These are phyloP conservation scores for Triangularia verruculosa DNA, from an alignment of 2,329 filamentous ascomycete species.

Conservation along the genomic window DNA sequence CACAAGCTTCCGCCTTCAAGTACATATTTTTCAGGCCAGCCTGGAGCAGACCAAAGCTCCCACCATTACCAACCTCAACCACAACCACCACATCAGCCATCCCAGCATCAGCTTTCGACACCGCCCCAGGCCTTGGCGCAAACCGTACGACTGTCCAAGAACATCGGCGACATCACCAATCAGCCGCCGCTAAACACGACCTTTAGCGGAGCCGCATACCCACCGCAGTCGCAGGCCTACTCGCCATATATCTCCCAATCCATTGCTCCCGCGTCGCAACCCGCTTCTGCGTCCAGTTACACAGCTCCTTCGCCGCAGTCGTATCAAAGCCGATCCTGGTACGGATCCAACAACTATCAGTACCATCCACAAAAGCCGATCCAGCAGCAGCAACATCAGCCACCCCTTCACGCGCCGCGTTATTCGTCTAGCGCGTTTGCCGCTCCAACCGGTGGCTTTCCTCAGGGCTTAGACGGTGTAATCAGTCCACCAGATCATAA, in stretches of 20 bases:
- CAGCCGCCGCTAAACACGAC: not conserved
- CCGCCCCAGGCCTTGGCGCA: slow-evolving; percentile 5
- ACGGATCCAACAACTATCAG: not conserved
- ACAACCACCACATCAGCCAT: slow-evolving; percentile 16
- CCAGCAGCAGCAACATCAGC: not conserved
- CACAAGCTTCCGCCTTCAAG: slow-evolving; percentile 21
- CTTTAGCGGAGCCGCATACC: not conserved
- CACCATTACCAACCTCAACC: slow-evolving; percentile 14
- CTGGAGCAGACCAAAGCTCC: slow-evolving; percentile 23
- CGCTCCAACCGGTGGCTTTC: not conserved
- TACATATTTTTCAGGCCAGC: slow-evolving; percentile 20
- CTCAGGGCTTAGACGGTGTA: slow-evolving; percentile 11
- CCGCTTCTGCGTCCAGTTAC: not conserved
- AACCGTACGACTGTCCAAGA: not conserved
- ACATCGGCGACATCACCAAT: not conserved
- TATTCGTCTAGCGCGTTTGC: not conserved
- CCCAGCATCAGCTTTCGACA: slow-evolving; percentile 3
- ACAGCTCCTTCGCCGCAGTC: slow-evolving; percentile 6
- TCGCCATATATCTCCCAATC: not conserved
- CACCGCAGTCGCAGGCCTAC: not conserved
- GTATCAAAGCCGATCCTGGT: not conserved
- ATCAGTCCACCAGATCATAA: not conserved
- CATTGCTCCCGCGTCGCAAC: not conserved
- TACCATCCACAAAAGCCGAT: slow-evolving; percentile 3
- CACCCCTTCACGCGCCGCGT: not conserved